phyloP scores from a whole-genome alignment of 257 asterid species.

The Eustoma russellianum region DNA sequence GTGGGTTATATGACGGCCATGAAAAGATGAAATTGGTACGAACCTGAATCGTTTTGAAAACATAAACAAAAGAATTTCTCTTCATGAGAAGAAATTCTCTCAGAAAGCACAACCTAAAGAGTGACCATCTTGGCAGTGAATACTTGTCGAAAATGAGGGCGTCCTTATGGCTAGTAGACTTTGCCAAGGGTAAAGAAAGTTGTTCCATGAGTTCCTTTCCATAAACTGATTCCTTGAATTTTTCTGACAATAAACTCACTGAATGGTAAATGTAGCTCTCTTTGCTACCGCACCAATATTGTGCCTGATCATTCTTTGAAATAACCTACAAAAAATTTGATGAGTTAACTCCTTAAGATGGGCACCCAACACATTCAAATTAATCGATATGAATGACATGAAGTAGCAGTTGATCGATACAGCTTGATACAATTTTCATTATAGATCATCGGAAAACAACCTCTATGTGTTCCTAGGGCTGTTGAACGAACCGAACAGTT shows the following conservation, averaged over 20 bases:
- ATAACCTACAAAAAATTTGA: slow-evolving; percentile 25
- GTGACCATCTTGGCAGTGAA: slow-evolving; percentile 43
- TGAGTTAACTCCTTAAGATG: background rate
- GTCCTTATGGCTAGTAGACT: slow-evolving; percentile 32
- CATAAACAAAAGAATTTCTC: slow-evolving; percentile 38
- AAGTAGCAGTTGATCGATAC: too few relatives aligned
- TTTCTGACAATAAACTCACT: slow-evolving; percentile 26
- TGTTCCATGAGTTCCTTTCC: slow-evolving; percentile 28
- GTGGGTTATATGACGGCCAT: too few relatives aligned
- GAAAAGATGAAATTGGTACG: background rate
- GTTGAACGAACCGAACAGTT: too few relatives aligned
- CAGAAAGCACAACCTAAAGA: slow-evolving; percentile 39
- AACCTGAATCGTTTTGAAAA: slow-evolving; percentile 48
- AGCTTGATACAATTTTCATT: too few relatives aligned
- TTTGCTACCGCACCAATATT: slow-evolving; percentile 32
- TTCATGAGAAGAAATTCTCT: slow-evolving; percentile 46
- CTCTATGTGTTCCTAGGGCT: too few relatives aligned
- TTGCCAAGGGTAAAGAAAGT: slow-evolving; percentile 28
- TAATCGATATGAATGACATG: too few relatives aligned
- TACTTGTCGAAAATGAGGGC: slow-evolving; percentile 32
- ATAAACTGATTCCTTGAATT: slow-evolving; percentile 24
- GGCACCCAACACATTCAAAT: background rate
- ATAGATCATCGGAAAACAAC: too few relatives aligned
- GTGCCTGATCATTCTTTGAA: slow-evolving; percentile 48
- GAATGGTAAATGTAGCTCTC: slow-evolving; percentile 30